Evolutionary conservation across 805 yeast genomes (phyloP).

Genomic region (Jamesozyma jinghongensis): DNA sequence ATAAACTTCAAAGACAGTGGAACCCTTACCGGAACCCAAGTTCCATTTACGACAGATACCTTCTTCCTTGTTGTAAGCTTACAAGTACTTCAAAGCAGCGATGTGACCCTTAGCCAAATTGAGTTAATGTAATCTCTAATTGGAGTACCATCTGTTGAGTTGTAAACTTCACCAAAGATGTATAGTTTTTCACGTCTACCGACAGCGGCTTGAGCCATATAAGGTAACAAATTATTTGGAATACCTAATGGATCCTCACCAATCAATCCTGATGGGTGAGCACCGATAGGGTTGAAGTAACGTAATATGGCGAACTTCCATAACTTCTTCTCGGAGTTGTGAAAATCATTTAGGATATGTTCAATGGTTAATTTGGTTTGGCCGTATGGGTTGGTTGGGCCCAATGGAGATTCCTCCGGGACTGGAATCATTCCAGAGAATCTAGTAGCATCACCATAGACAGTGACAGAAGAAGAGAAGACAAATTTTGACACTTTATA

Average conservation of each 20-base stretch:
- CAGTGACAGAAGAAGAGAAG: constrained; percentile 74
- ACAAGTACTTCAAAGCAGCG: constrained; percentile 55
- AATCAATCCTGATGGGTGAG: constrained; percentile 70
- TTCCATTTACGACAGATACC: constrained; percentile 73
- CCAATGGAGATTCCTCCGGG: constrained; percentile 68
- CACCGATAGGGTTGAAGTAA: constrained; percentile 80
- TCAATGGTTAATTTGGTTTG: constrained; percentile 61
- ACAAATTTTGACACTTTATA: constrained; percentile 47
- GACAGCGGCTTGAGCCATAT: constrained; percentile 67
- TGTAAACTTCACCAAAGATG: constrained; percentile 68
- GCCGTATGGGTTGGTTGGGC: constrained; percentile 73
- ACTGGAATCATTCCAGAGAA: constrained; percentile 67
- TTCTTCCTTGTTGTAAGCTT: constrained; percentile 16
- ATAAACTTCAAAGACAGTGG: constrained; percentile 65
- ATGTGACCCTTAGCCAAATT: constrained; percentile 74
- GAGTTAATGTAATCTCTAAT: constrained; percentile 72
- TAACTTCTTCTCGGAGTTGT: constrained; percentile 32
- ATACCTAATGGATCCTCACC: constrained; percentile 77
- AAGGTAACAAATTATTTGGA: constrained; percentile 70
- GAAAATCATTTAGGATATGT: constrained; percentile 46
- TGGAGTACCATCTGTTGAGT: constrained; percentile 69
- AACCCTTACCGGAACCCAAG: constrained; percentile 74
- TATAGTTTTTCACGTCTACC: constrained; percentile 56
- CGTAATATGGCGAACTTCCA: constrained; percentile 58
- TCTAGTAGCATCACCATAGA: constrained; percentile 72